Evolutionary conservation across 768 basidiomycete genomes (phyloP), one percentile per base, ranked within the genome.

Genomic region (Hypholoma sublateritium): DNA sequence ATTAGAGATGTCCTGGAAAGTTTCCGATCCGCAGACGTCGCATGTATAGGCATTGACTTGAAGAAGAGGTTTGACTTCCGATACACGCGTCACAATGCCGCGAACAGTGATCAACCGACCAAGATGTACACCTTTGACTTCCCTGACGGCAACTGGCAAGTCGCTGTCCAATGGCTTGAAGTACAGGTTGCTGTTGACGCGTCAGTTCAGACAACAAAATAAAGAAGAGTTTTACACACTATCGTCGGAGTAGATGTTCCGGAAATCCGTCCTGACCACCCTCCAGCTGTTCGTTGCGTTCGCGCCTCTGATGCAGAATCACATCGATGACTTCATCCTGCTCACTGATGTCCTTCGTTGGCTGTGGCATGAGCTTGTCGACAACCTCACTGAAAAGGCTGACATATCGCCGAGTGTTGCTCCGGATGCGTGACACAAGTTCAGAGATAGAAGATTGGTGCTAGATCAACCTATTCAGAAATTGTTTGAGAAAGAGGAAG

Each of bases 41-140:
- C 97, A 98, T 0, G 94, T 95, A 72, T 98, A 99, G 28, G 96
- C 97, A 72, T 96, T 97, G 67, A 98, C 95, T 68, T 93, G 89
- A 13, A 99, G 83, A 16, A 98, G 85, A 9, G 97, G 97, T 69
- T 98, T 98, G 69, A 99, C 97, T 77, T 98, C 97, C 3, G 95
- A 98, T 3, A 99, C 95, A 59, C 97, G 94, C 28, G 95, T 99
- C 52, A 98, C 94, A 63, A 99, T 98, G 54, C 97, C 97, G 41
- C 95, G 91, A 61, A 96, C 92, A 34, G 94, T 98, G 70, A 99
- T 96, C 57, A 98, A 79, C 60, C 83, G 88, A 46, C 97, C 97
- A n/a, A 98, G 82, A 59, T 93, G 88, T 7, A 74, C 65, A 13
- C 95, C 92, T 62, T 85, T 89, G 43, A 98, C 93, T 44, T 96